phyloP scores from a whole-genome alignment of 805 yeast species.

The Metschnikowia peoriensis region DNA sequence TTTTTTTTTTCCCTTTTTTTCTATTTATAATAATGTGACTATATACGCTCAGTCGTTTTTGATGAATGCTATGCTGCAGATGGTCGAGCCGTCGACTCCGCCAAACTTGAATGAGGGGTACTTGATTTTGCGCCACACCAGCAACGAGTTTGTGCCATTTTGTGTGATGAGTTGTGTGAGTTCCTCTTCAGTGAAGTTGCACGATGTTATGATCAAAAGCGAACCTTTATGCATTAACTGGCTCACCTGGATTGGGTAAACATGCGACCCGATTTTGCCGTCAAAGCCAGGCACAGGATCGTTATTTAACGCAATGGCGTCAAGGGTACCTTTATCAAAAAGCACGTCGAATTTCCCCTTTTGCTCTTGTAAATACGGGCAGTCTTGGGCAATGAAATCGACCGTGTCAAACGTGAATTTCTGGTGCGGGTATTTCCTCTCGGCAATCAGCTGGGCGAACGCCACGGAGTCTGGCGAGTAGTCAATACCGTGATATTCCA shows the following conservation, averaged over 20 bases:
- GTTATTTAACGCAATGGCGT: slow-evolving; percentile 90
- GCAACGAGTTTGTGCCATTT: slow-evolving; percentile 41
- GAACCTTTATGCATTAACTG: slow-evolving; percentile 56
- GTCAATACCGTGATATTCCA: slow-evolving; percentile 63
- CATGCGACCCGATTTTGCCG: slow-evolving; percentile 48
- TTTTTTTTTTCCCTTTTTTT: too few relatives aligned
- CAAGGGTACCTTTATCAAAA: slow-evolving; percentile 93
- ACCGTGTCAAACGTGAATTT: slow-evolving; percentile 58
- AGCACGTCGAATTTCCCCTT: slow-evolving; percentile 63
- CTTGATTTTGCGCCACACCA: slow-evolving; percentile 61
- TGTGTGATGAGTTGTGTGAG: slow-evolving; percentile 52
- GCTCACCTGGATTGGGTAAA: slow-evolving; percentile 61
- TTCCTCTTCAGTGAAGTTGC: slow-evolving; percentile 88
- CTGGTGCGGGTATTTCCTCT: slow-evolving; percentile 28
- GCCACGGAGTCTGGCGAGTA: slow-evolving; percentile 78
- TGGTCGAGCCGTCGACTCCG: slow-evolving; percentile 83
- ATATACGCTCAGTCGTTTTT: slow-evolving; percentile 20
- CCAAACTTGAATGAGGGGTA: slow-evolving; percentile 89
- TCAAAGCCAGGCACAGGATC: slow-evolving; percentile 41
- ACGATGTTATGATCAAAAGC: slow-evolving; percentile 75
- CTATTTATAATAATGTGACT: neutral
- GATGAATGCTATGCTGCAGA: slow-evolving; percentile 80
- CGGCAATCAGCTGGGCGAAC: slow-evolving; percentile 65
- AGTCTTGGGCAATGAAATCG: slow-evolving; percentile 55
- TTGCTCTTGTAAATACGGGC: slow-evolving; percentile 36